Evolutionary conservation across 257 asterid genomes (phyloP), one percentile per base, ranked within the genome.

Genomic region (Plantago elongata): DNA sequence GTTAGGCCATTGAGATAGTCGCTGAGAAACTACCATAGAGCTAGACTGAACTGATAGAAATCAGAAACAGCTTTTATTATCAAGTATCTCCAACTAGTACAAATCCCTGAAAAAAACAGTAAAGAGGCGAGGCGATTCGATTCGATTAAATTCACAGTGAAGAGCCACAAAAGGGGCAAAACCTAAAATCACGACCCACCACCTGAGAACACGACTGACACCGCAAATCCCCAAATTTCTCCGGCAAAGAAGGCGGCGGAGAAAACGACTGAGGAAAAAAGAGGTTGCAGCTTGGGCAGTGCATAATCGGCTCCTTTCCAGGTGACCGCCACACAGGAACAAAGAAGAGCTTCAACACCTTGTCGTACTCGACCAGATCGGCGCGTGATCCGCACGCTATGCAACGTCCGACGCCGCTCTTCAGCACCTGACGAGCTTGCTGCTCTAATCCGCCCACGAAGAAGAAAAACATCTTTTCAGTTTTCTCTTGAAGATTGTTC

Each of bases 281-380:
- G 57, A 87, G 79, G 0, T 74, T 75, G 83, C 96, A 90, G 62
- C 74, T 73, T 9, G 70, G 45, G 60, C 95, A 87, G 74, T 77
- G 78, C 88, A 90, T 66, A 4, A 69, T 11, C 58, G 93, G 85
- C 60, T 83, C 80, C 62, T 87, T 83, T 2, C 90, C 96, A 9
- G 92, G 90, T 95, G 95, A 83, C 48, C 81, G 86, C 96, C 92
- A 84, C 0, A 84, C 90, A 15, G 96, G 96, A 17, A 90, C 78
- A 76, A 90, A 90, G 83, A 87, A 90, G 6, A 87, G 62, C 67
- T 90, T 90, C 51, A 90, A 69, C 43, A 83, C 90, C 29, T 83
- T 90, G 13, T 90, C 96, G 80, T 83, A 83, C 45, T 80, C 94
- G 54, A 90, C 93, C 11, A 89, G 86, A 72, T 89, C 95, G 27